Percentiles rank a stretch among this genome's conserved stretches.
Conservation (phyloP, 1,284 basidiomycete species). For the Microbotryum lychnidis-dioicae region DNA sequence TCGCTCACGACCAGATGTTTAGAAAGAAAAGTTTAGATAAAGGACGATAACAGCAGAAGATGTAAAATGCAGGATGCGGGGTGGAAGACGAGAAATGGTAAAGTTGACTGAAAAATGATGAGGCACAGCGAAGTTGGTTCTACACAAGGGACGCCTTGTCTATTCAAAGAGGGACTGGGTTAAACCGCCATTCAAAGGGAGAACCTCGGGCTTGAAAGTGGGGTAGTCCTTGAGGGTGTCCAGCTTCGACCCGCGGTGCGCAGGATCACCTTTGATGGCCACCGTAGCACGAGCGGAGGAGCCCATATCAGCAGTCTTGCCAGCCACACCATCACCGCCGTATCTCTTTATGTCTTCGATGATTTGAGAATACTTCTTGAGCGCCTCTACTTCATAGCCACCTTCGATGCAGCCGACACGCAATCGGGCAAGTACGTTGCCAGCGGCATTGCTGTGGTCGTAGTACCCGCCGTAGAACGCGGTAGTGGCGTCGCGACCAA, state of each 20-base stretch:
- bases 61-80: too few species aligned
- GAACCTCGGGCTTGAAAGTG: background rate
- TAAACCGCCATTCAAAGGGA: background rate
- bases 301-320: constrained; percentile 23
- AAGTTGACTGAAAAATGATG: too few species aligned
- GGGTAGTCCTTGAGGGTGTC: background rate
- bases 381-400: constrained; percentile 44
- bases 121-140: too few species aligned
- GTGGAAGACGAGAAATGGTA: too few species aligned
- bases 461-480: constrained; percentile 81
- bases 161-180: background rate
- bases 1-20: too few species aligned
- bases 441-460: constrained; percentile 85
- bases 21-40: too few species aligned
- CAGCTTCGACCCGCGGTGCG: constrained; percentile 2
- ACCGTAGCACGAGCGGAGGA: background rate
- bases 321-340: constrained; percentile 21
- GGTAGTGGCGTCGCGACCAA: constrained; percentile 77
- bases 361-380: constrained; percentile 28
- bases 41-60: too few species aligned
- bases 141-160: background rate
- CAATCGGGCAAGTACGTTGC: constrained; percentile 79
- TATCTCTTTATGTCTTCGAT: constrained; percentile 20
- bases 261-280: constrained; percentile 26
- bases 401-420: constrained; percentile 78